Evolutionary conservation across 1,284 basidiomycete genomes (phyloP).

Genomic region (Xerocomus minutiporus): DNA sequence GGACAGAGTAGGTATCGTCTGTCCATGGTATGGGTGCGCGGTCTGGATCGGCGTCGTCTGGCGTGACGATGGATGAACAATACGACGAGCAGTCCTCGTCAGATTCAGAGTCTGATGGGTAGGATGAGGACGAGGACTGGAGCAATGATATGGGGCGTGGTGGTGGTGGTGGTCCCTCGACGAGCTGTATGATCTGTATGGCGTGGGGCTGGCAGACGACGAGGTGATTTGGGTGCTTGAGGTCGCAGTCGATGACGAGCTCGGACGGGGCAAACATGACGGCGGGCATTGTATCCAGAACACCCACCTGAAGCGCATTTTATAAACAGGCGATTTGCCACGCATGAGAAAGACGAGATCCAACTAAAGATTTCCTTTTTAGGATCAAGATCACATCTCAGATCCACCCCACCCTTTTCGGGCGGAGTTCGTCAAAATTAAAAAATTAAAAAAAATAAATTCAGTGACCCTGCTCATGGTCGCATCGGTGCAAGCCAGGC

Average conservation of each 20-base stretch:
- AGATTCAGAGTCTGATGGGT: constrained; percentile 36
- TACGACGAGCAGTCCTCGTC: constrained; percentile 54
- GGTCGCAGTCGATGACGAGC: constrained; percentile 29
- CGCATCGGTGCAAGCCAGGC: constrained; percentile 90
- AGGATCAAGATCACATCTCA: constrained; percentile 18
- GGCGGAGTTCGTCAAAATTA: background rate
- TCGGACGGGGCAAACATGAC: constrained; percentile 25
- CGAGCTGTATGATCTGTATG: constrained; percentile 68
- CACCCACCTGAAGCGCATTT: constrained; percentile 5
- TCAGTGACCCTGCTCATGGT: constrained; percentile 42
- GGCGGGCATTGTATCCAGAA: constrained; percentile 5
- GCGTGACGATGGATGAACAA: constrained; percentile 56
- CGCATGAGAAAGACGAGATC: constrained; percentile 16
- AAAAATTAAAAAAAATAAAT: background rate
- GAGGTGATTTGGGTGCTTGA: constrained; percentile 39
- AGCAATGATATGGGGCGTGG: constrained; percentile 37
- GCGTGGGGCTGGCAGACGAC: constrained; percentile 51
- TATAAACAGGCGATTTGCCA: constrained; percentile 9
- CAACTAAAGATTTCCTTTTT: constrained; percentile 19
- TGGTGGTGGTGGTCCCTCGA: constrained; percentile 61
- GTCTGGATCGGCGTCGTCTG: constrained; percentile 19
- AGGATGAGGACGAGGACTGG: constrained; percentile 34
- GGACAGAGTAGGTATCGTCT: no score
- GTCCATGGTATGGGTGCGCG: constrained; percentile 27
- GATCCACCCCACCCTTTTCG: constrained; percentile 12